These are phyloP conservation scores for Chytriomyces hyalinus DNA, from an alignment of 192 early-diverging fungal species.

Conservation along the genomic window DNA sequence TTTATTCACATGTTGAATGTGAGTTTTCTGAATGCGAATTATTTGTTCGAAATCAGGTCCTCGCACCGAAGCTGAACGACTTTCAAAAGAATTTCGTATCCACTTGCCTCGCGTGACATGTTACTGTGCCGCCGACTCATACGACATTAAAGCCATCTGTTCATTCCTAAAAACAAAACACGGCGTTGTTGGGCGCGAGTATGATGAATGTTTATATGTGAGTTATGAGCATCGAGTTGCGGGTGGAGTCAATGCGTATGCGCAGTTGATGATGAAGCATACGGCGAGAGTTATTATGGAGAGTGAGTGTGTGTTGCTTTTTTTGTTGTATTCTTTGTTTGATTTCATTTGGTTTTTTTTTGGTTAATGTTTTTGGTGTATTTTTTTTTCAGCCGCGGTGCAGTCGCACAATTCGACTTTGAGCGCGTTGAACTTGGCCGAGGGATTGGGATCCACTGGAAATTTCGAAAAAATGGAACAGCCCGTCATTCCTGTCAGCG, in stretches of 20 bases:
- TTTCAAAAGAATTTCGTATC: slow-evolving; percentile 75
- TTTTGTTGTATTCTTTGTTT: no score
- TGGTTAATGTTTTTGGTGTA: no score
- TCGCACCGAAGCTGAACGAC: slow-evolving; percentile 51
- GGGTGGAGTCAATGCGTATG: slow-evolving; percentile 6
- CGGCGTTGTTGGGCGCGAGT: slow-evolving; percentile 41
- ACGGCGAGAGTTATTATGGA: slow-evolving; percentile 5
- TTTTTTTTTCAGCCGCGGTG: no score
- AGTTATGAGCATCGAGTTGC: slow-evolving; percentile 39
- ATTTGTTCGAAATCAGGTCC: background rate
- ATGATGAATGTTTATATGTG: slow-evolving; percentile 61
- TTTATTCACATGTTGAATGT: no score
- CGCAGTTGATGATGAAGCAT: slow-evolving; percentile 12
- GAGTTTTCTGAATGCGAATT: no score
- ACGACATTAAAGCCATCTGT: slow-evolving; percentile 41
- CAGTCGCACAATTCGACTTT: no score
- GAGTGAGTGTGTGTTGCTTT: no score
- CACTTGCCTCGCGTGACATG: slow-evolving; percentile 69
- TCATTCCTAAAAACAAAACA: slow-evolving; percentile 38
- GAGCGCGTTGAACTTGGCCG: no score
- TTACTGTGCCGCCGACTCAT: slow-evolving; percentile 52
- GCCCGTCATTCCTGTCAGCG: background rate
- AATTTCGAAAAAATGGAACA: no score
- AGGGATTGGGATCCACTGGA: no score
- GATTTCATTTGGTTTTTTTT: no score